These are phyloP conservation scores for Gentiana straminea DNA, from an alignment of 257 asterid species.

Conservation along the genomic window DNA sequence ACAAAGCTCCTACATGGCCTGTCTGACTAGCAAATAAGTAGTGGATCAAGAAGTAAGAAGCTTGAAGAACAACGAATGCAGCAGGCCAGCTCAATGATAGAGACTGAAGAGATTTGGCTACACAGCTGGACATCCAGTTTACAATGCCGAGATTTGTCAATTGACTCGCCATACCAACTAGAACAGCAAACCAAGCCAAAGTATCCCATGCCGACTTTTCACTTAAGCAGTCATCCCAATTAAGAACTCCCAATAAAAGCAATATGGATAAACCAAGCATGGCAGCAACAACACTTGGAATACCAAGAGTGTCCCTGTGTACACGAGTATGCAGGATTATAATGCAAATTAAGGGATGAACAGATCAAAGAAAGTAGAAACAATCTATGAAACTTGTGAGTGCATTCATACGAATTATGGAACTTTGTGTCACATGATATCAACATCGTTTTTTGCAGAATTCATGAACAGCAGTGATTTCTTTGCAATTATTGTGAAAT, in stretches of 20 bases:
- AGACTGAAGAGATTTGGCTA: constrained; percentile 55
- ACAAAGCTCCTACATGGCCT: constrained; percentile 92
- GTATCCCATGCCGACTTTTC: constrained; percentile 98
- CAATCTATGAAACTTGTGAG: not conserved
- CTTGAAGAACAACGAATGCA: constrained; percentile 82
- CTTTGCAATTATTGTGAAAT: not conserved
- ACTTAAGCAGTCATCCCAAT: constrained; percentile 92
- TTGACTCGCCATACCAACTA: constrained; percentile 96
- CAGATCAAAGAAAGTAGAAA: constrained; percentile 1
- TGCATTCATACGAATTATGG: not conserved
- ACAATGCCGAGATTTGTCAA: constrained; percentile 75
- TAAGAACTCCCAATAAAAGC: constrained; percentile 61
- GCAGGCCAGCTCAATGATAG: constrained; percentile 91
- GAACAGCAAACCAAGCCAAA: constrained; percentile 94
- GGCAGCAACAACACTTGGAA: constrained; percentile 92
- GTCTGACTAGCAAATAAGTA: constrained; percentile 95
- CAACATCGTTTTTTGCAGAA: not conserved
- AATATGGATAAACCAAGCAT: constrained; percentile 92
- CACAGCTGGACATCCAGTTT: constrained; percentile 75
- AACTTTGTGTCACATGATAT: too few relatives aligned
- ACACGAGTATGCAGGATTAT: constrained; percentile 1
- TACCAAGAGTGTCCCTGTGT: constrained; percentile 74
- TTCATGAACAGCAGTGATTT: not conserved
- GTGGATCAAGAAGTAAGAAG: constrained; percentile 75
- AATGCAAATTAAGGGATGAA: not conserved